Conservation (phyloP, 2,329 filamentous ascomycete species). For the Aspergillus caelatus region DNA sequence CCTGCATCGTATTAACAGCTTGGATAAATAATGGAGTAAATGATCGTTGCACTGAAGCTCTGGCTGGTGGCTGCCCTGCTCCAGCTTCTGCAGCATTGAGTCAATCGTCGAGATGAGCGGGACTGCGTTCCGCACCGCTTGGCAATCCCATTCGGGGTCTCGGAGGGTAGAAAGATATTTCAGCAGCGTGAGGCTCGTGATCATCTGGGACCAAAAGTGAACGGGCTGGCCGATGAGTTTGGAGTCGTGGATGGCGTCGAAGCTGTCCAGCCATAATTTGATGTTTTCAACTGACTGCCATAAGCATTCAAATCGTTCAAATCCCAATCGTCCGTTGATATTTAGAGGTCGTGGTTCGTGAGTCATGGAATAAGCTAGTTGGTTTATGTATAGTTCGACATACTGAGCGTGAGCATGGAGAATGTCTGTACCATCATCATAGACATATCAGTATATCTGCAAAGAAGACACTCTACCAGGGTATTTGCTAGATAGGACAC, state of each 20-base stretch:
- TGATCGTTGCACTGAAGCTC: conserved; percentile 34
- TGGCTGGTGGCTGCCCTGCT: conserved; percentile 29
- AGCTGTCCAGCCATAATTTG: conserved; percentile 37
- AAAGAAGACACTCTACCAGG: not conserved
- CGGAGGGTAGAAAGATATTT: conserved; percentile 41
- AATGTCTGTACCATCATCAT: conserved; percentile 22
- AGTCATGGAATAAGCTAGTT: conserved; percentile 30
- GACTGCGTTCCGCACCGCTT: conserved; percentile 37
- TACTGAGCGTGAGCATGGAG: conserved; percentile 32
- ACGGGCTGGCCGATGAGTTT: conserved; percentile 36
- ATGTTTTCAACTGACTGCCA: conserved; percentile 40
- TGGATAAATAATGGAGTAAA: conserved; percentile 27
- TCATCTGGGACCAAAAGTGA: conserved; percentile 43
- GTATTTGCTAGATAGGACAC: conserved; percentile 3
- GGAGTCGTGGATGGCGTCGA: conserved; percentile 30
- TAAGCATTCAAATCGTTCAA: conserved; percentile 37
- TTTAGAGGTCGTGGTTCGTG: conserved; percentile 16
- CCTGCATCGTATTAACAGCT: conserved; percentile 27
- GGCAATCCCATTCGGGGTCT: conserved; percentile 43
- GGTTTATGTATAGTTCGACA: conserved; percentile 31
- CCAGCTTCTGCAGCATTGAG: conserved; percentile 31
- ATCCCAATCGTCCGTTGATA: conserved; percentile 22
- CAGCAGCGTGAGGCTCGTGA: conserved; percentile 37
- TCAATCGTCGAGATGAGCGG: conserved; percentile 36
- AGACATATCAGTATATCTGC: conserved; percentile 8